Evolutionary conservation across 768 basidiomycete genomes (phyloP).

Genomic region (Candolleomyces aberdarensis): DNA sequence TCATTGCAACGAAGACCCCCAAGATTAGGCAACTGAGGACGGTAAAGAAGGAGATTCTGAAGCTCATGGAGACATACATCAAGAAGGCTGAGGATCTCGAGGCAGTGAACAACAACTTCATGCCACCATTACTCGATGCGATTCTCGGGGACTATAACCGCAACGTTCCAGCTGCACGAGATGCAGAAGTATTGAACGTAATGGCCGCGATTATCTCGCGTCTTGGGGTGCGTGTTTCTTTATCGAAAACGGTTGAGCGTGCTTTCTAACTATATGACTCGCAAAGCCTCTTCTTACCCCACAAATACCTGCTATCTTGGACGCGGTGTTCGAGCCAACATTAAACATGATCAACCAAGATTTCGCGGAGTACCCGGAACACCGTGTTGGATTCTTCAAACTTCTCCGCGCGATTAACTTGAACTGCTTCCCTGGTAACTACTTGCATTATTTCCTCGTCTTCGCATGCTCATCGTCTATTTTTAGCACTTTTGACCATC

Average conservation of each 20-base stretch:
- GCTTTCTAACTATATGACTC: conserved; percentile 10
- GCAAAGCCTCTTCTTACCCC: conserved; percentile 78
- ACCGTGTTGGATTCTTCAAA: conserved; percentile 96
- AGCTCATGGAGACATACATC: conserved; percentile 96
- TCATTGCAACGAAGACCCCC: conserved; percentile 93
- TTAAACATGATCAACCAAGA: conserved; percentile 99
- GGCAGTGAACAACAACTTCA: conserved; percentile 85
- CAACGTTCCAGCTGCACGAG: conserved; percentile 89
- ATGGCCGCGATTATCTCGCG: conserved; percentile 92
- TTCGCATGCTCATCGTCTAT: conserved; percentile 6
- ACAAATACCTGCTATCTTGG: conserved; percentile 92
- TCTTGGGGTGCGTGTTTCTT: conserved; percentile 66
- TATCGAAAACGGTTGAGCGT: neutral
- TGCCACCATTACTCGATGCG: conserved; percentile 93
- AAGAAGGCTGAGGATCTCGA: conserved; percentile 97
- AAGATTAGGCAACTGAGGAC: conserved; percentile 93
- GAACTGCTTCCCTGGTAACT: conserved; percentile 91
- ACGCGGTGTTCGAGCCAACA: conserved; percentile 96
- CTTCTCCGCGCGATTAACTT: conserved; percentile 88
- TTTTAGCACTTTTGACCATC: conserved; percentile 73
- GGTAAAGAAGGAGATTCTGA: conserved; percentile 97
- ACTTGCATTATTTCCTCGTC: neutral
- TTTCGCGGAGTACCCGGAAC: conserved; percentile 97
- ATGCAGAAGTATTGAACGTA: conserved; percentile 95
- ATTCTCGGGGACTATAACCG: conserved; percentile 97